Evolutionary conservation across 2,329 filamentous ascomycete species (phyloP).

Genomic region (Akanthomyces lecanii): DNA sequence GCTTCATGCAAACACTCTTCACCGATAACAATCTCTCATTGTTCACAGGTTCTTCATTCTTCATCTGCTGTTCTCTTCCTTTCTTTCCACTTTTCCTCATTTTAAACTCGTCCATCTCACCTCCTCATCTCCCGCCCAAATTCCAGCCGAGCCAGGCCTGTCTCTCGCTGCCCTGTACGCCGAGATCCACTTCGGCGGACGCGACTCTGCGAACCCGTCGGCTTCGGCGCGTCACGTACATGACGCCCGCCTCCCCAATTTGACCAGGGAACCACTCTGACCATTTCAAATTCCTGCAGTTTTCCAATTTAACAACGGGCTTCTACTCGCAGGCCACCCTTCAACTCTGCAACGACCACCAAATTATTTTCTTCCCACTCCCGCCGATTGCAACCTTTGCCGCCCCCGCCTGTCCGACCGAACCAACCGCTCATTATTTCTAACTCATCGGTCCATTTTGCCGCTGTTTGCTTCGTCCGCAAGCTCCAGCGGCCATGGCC

Average conservation of each 20-base stretch:
- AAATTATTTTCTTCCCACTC: not conserved
- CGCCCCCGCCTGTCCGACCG: not conserved
- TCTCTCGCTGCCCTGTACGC: slow-evolving; percentile 11
- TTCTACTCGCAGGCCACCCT: not conserved
- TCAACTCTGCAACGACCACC: not conserved
- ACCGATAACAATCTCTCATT: not conserved
- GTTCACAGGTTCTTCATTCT: not conserved
- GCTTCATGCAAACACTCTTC: not conserved
- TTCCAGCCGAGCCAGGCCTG: slow-evolving; percentile 1
- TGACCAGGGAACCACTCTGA: slow-evolving; percentile 22
- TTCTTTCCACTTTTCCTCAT: slow-evolving; percentile 12
- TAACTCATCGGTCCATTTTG: slow-evolving; percentile 5
- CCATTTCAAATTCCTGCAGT: slow-evolving; percentile 12
- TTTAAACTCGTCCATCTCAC: not conserved
- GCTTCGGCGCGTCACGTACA: slow-evolving; percentile 36
- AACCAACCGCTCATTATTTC: not conserved
- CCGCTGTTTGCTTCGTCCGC: not conserved
- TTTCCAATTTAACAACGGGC: not conserved
- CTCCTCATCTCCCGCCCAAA: slow-evolving; percentile 8
- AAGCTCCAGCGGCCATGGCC: slow-evolving; percentile 32
- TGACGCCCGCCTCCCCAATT: slow-evolving; percentile 35
- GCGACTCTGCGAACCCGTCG: slow-evolving; percentile 26
- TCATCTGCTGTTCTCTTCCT: not conserved
- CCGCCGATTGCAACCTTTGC: not conserved
- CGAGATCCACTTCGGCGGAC: slow-evolving; percentile 28